Evolutionary conservation across 805 yeast genomes (phyloP).

Genomic region (Candida nanaspora): DNA sequence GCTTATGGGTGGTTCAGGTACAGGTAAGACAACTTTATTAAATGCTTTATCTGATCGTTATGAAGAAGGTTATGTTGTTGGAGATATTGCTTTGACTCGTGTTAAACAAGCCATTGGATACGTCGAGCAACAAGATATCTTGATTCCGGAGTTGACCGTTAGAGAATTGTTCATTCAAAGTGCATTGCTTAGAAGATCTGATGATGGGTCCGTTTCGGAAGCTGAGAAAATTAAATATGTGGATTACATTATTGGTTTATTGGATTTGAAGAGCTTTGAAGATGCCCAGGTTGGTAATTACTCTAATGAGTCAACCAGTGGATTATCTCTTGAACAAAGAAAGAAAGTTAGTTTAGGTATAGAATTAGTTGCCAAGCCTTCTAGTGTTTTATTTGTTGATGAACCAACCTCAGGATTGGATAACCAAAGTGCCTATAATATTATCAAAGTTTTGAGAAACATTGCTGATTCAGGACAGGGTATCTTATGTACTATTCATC

Average conservation of each 20-base stretch:
- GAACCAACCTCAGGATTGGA: slow-evolving; percentile 50
- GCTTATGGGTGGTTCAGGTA: slow-evolving; percentile 42
- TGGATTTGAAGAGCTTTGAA: slow-evolving; percentile 38
- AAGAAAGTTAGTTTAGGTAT: slow-evolving; percentile 39
- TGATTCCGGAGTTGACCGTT: slow-evolving; percentile 37
- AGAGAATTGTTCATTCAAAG: slow-evolving; percentile 36
- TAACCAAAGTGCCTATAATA: slow-evolving; percentile 46
- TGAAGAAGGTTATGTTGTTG: slow-evolving; percentile 24
- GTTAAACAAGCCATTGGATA: slow-evolving; percentile 35
- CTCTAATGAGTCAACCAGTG: slow-evolving; percentile 25
- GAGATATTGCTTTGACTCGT: slow-evolving; percentile 34
- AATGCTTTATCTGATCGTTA: slow-evolving; percentile 37
- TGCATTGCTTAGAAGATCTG: slow-evolving; percentile 28
- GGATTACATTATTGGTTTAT: slow-evolving; percentile 33
- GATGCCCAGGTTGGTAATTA: slow-evolving; percentile 33
- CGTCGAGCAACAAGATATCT: slow-evolving; percentile 48
- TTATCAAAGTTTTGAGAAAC: slow-evolving; percentile 36
- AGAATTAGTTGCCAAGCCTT: slow-evolving; percentile 41
- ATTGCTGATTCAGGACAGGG: slow-evolving; percentile 44
- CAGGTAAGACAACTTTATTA: slow-evolving; percentile 44
- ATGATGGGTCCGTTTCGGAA: slow-evolving; percentile 27
- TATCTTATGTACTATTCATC: slow-evolving; percentile 46
- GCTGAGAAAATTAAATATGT: slow-evolving; percentile 34
- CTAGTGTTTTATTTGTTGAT: slow-evolving; percentile 39
- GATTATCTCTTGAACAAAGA: slow-evolving; percentile 35